Conservation (phyloP, 805 yeast species). For the Lachancea mirantina region DNA sequence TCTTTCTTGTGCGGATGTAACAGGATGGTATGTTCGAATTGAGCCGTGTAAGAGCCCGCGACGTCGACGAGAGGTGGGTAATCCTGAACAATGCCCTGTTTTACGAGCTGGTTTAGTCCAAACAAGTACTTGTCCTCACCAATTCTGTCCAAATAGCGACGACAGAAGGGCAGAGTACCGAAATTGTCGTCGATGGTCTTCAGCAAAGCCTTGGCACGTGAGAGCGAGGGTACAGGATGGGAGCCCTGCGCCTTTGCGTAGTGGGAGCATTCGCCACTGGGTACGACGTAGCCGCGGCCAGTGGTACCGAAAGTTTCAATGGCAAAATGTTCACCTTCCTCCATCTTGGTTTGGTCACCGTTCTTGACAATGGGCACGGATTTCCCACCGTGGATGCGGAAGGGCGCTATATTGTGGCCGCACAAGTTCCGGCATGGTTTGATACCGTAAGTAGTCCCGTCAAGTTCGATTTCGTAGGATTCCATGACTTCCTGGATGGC, state of each 20-base stretch:
- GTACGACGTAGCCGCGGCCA: constrained; percentile 82
- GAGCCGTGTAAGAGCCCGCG: constrained; percentile 88
- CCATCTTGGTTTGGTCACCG: constrained; percentile 95
- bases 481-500: constrained; percentile 97
- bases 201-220: constrained; percentile 64
- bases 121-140: constrained; percentile 89
- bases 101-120: constrained; percentile 79
- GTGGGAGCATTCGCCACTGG: constrained; percentile 91
- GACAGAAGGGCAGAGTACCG: constrained; percentile 95
- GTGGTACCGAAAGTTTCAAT: constrained; percentile 98
- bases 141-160: constrained; percentile 83
- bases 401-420: constrained; percentile 89
- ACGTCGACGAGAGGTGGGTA: constrained; percentile 88
- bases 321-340: constrained; percentile 96
- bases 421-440: constrained; percentile 86
- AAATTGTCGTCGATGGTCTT: constrained; percentile 69
- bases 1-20: constrained; percentile 89
- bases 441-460: constrained; percentile 79
- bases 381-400: constrained; percentile 86
- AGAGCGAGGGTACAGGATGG: constrained; percentile 36
- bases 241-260: constrained; percentile 60
- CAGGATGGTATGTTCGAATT: constrained; percentile 88
- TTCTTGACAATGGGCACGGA: constrained; percentile 94
- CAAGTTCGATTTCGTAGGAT: constrained; percentile 83
- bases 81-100: constrained; percentile 82